phyloP scores from a whole-genome alignment of 257 asterid genomes.

The Echium plantagineum region DNA sequence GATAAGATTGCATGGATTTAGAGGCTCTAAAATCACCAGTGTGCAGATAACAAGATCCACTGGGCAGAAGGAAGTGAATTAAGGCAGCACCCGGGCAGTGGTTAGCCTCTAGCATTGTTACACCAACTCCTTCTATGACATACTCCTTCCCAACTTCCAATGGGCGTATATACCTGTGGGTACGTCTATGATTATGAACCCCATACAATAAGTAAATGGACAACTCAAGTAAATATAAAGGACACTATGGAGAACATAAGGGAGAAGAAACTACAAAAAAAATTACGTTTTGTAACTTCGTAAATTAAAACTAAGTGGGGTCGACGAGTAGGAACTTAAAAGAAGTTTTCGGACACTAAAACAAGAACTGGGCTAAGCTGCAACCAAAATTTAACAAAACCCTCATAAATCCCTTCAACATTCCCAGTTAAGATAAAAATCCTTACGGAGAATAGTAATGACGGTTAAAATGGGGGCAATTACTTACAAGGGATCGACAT shows the following conservation, averaged over 20 bases:
- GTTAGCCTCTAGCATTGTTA: conserved; percentile 25
- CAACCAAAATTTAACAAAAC: background rate
- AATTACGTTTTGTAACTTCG: background rate
- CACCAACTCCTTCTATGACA: conserved; percentile 15
- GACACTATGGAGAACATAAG: background rate
- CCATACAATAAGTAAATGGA: too few species aligned
- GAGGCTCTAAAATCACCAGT: conserved; percentile 26
- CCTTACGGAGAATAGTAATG: background rate
- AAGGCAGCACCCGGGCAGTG: conserved; percentile 28
- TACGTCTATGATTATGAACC: background rate
- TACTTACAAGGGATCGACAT: conserved; percentile 14
- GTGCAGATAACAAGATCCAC: conserved; percentile 19
- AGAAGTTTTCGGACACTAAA: background rate
- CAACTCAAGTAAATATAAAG: background rate
- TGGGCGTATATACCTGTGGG: conserved; percentile 11
- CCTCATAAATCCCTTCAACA: background rate
- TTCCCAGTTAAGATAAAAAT: too few species aligned
- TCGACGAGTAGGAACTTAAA: background rate
- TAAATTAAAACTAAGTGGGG: too few species aligned
- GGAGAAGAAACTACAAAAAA: background rate
- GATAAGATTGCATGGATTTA: conserved; percentile 18
- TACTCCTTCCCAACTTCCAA: conserved; percentile 14
- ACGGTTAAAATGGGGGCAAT: background rate
- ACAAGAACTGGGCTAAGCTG: background rate
- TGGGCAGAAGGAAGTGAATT: conserved; percentile 20